phyloP scores from a whole-genome alignment of 495 filamentous ascomycete species.

The Penicilliopsis zonata region DNA sequence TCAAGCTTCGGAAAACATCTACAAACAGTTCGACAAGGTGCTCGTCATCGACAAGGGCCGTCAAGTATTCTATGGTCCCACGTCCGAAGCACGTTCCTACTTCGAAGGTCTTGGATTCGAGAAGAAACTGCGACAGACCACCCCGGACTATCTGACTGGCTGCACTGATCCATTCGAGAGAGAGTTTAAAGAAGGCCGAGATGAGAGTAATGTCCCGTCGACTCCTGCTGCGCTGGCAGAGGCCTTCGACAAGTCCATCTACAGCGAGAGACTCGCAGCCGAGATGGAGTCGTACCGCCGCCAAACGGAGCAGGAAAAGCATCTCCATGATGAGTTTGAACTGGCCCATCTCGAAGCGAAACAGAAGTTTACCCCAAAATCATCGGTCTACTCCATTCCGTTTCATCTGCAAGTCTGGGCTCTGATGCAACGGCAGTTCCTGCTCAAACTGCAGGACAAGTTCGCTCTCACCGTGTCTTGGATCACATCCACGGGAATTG shows the following conservation, averaged over 20 bases:
- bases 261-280: conserved; percentile 38
- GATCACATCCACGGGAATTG: conserved; percentile 63
- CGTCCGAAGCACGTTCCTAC: conserved; percentile 56
- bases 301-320: conserved; percentile 45
- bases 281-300: conserved; percentile 61
- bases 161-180: conserved; percentile 77
- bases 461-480: conserved; percentile 64
- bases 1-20: conserved; percentile 77
- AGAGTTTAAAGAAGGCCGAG: conserved; percentile 55
- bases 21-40: conserved; percentile 79
- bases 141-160: conserved; percentile 74
- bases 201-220: conserved; percentile 50
- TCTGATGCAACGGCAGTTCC: conserved; percentile 69
- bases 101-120: conserved; percentile 76
- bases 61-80: conserved; percentile 71
- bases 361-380: conserved; percentile 49
- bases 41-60: conserved; percentile 68
- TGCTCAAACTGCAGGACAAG: conserved; percentile 76
- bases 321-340: conserved; percentile 62
- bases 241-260: conserved; percentile 55
- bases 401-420: conserved; percentile 74
- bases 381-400: conserved; percentile 69
- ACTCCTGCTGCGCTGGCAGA: conserved; percentile 49
- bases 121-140: conserved; percentile 70
- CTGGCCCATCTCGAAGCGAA: conserved; percentile 68